A percentile compares a stretch with the other conserved stretches of the same genome.
Conservation (phyloP, 129 eudicot species). For the Escallonia herrerae region DNA sequence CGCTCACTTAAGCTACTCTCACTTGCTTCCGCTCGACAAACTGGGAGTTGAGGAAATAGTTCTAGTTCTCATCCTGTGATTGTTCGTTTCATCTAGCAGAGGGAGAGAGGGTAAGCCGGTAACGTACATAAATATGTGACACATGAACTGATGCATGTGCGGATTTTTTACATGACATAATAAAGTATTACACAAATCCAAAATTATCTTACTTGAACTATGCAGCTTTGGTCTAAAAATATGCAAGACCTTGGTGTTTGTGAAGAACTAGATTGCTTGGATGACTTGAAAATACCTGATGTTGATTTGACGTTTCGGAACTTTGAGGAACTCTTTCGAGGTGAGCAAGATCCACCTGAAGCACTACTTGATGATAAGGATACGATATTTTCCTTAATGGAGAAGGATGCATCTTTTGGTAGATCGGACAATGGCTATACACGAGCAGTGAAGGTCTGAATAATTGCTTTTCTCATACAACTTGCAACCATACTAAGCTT, state of each 20-base stretch:
- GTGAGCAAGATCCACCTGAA: conserved; percentile 40
- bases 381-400: conserved; percentile 19
- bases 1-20: too few species aligned
- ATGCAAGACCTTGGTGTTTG: conserved; percentile 94
- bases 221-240: conserved; percentile 78
- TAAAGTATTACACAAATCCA: neutral
- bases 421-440: conserved; percentile 19
- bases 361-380: conserved; percentile 20
- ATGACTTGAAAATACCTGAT: conserved; percentile 65
- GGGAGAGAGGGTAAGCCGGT: too few species aligned
- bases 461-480: neutral
- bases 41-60: too few species aligned
- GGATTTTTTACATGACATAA: neutral
- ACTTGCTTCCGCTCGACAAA: too few species aligned
- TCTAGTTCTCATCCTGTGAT: too few species aligned
- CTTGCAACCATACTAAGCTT: too few species aligned
- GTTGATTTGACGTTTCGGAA: conserved; percentile 71
- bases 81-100: neutral
- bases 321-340: conserved; percentile 68
- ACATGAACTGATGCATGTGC: neutral
- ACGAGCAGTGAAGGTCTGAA: conserved; percentile 20
- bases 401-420: conserved; percentile 17
- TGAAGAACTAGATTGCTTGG: conserved; percentile 58
- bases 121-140: neutral
- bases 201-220: neutral